Evolutionary conservation across 2,329 filamentous ascomycete species (phyloP).

Genomic region (Claviceps sp.): DNA sequence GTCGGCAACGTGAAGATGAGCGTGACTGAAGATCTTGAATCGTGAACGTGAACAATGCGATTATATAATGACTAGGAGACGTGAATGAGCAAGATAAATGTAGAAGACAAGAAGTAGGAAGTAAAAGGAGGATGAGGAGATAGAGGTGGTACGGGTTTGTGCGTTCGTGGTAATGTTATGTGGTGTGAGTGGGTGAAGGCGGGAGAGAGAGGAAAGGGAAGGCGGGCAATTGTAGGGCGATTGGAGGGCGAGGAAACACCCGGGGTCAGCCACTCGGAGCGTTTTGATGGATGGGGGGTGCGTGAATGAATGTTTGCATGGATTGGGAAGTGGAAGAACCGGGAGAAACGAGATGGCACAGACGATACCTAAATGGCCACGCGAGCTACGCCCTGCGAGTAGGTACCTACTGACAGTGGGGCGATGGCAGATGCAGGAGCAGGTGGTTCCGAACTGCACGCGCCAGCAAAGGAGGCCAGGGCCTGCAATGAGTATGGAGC

Average conservation of each 20-base stretch:
- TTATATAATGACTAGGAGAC: too few species aligned
- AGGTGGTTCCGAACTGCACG: background rate
- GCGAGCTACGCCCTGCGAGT: background rate
- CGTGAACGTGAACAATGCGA: too few species aligned
- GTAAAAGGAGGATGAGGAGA: background rate
- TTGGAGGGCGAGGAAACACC: background rate
- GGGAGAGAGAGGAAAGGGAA: conserved; percentile 3
- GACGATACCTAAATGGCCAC: background rate
- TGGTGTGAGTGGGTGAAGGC: background rate
- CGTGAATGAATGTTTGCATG: background rate
- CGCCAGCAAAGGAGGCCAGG: too few species aligned
- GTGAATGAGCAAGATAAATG: background rate
- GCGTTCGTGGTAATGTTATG: background rate
- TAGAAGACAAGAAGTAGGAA: background rate
- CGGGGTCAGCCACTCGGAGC: background rate
- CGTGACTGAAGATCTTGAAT: too few species aligned
- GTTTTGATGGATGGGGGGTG: background rate
- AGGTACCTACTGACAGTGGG: conserved; percentile 1
- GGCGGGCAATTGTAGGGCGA: conserved; percentile 3
- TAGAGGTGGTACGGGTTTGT: background rate
- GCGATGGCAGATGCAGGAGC: conserved; percentile 6
- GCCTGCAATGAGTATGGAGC: background rate
- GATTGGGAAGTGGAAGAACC: conserved; percentile 3
- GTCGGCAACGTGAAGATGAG: too few species aligned
- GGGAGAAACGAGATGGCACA: conserved; percentile 1